Evolutionary conservation across 257 asterid genomes (phyloP).

Genomic region (Fraxinus americana): DNA sequence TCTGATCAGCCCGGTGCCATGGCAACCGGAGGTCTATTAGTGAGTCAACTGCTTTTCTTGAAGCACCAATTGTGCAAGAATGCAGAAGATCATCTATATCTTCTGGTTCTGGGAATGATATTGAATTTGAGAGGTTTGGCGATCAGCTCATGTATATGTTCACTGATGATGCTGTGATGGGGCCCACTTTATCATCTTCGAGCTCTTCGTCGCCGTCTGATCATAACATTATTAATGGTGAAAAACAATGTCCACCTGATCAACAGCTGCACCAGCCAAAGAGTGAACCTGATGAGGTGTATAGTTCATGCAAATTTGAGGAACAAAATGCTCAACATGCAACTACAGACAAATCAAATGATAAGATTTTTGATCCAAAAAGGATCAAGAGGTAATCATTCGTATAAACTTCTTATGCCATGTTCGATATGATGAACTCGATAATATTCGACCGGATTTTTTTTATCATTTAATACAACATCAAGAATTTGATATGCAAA

Average conservation of each 20-base stretch:
- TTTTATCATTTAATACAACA: too few species aligned
- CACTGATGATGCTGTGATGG: constrained; percentile 47
- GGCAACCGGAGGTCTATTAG: constrained; percentile 80
- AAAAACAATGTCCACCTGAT: constrained; percentile 19
- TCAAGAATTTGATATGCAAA: too few species aligned
- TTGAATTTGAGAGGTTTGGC: constrained; percentile 64
- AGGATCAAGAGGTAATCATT: constrained; percentile 71
- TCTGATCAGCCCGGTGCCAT: constrained; percentile 64
- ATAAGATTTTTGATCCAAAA: constrained; percentile 74
- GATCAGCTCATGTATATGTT: constrained; percentile 91
- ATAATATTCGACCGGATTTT: too few species aligned
- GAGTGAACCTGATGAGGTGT: constrained; percentile 73
- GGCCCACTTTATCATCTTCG: constrained; percentile 51
- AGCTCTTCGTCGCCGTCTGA: constrained; percentile 68
- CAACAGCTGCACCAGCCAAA: constrained; percentile 49
- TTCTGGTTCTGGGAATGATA: background rate
- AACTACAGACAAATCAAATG: constrained; percentile 41
- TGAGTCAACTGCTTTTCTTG: constrained; percentile 81
- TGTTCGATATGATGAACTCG: background rate
- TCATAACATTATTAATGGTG: constrained; percentile 68
- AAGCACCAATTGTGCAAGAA: constrained; percentile 66
- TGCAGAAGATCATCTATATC: constrained; percentile 52
- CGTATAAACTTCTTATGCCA: background rate
- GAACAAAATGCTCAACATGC: constrained; percentile 33
- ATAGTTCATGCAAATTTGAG: constrained; percentile 61